Evolutionary conservation across 495 filamentous ascomycete species (phyloP), one percentile per base, ranked within the genome.

Genomic region (Xylaria intraflava): DNA sequence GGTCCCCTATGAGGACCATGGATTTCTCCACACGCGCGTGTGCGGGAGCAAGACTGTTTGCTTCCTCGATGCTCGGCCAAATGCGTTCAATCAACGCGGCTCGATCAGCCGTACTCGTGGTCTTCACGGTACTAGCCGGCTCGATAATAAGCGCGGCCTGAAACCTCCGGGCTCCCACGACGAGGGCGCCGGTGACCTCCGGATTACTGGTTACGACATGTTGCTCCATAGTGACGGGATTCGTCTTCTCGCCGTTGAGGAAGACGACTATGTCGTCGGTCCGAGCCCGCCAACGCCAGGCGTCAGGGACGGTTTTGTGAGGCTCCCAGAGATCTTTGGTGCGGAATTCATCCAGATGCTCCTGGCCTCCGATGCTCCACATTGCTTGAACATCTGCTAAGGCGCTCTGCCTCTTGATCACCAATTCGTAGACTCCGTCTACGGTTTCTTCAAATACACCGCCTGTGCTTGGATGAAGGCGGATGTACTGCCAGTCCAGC

Each of bases 241-340:
- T 82, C 6, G 78, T 62, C 59, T 83, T 85, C 57, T 83, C 78
- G 12, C 79, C 81, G 61, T 78, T 83, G 22, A 67, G 71, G 45
- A 84, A 74, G 7, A 83, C 80, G 51, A 84, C 77, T 30, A 83
- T 65, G 60, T 83, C 81, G 57, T 85, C 82, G 2, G 58, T 47
- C 14, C 82, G 72, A 3, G 77, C 74, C 20, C 57, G 46, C 53
- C 73, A 78, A 17, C 64, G 55, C 78, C 75, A 83, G 16, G 69
- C 49, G 19, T 73, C 57, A 0, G 69, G 56, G 19, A 68, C 49
- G 0, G 69, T 66, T 0, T 77, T 73, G 53, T 82, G 78, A 16
- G 62, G 69, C 9, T 59, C 52, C 57, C 70, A 85, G 6, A 83
- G 65, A 58, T 83, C 80, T 29, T 73, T 73, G 24, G 74, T 80